Evolutionary conservation across 2,329 filamentous ascomycete species (phyloP).

Genomic region (Alternaria arborescens): DNA sequence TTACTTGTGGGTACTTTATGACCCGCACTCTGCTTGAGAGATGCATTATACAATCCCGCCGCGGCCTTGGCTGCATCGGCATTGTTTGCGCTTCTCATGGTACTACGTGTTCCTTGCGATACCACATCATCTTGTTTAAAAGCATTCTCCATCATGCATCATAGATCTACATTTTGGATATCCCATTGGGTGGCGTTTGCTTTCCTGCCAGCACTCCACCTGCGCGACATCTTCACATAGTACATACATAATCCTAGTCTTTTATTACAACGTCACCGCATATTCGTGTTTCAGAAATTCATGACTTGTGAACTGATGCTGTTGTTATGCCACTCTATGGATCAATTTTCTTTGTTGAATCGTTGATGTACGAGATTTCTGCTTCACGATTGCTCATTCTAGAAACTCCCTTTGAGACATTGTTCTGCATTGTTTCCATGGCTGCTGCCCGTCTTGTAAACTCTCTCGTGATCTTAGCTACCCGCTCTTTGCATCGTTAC

Average conservation of each 20-base stretch:
- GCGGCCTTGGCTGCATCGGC: neutral
- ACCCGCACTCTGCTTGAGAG: neutral
- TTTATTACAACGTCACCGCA: neutral
- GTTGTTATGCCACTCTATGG: neutral
- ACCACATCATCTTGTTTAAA: neutral
- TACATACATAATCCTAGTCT: conserved; percentile 5
- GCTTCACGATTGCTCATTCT: conserved; percentile 6
- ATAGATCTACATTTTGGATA: conserved; percentile 18
- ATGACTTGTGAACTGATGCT: neutral
- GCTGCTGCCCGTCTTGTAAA: neutral
- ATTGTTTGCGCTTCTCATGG: neutral
- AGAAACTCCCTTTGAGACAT: conserved; percentile 5
- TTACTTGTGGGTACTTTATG: neutral
- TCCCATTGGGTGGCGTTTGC: conserved; percentile 25
- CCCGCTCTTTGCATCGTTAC: neutral
- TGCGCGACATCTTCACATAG: conserved; percentile 2
- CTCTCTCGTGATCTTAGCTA: neutral
- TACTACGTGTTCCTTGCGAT: neutral
- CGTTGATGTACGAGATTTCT: neutral
- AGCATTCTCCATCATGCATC: neutral
- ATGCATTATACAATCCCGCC: neutral
- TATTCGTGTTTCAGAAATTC: neutral
- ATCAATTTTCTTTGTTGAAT: conserved; percentile 1
- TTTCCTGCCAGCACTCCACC: conserved; percentile 5
- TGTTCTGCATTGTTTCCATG: conserved; percentile 2